Evolutionary conservation across 148 eudicot genomes (phyloP).

Genomic region (Fagopyrum esculentum): DNA sequence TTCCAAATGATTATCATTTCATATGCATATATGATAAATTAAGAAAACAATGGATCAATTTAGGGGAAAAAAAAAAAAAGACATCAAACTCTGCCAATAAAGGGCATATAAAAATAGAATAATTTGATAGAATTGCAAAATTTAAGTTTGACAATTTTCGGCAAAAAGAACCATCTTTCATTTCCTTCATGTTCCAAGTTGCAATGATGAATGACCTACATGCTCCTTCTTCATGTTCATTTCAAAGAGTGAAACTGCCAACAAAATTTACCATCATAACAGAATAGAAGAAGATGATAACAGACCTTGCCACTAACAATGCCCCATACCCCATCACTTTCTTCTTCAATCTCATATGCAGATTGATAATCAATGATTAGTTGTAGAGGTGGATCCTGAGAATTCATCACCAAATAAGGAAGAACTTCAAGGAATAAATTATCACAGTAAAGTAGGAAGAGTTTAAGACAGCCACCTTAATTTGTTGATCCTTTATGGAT

Average conservation of each 20-base stretch:
- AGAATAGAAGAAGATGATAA: conserved; percentile 13
- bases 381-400: conserved; percentile 63
- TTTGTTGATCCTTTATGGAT: conserved; percentile 36
- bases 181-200: background rate
- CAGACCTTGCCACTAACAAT: conserved; percentile 74
- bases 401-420: conserved; percentile 9
- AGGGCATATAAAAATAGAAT: background rate
- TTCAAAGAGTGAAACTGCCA: background rate
- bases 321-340: conserved; percentile 70
- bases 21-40: background rate
- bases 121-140: background rate
- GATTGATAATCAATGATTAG: conserved; percentile 50
- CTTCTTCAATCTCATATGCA: conserved; percentile 58
- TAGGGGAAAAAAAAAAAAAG: background rate
- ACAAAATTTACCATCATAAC: conserved; percentile 1
- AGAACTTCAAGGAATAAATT: background rate
- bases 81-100: background rate
- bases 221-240: background rate
- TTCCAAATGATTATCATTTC: background rate
- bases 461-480: conserved; percentile 39
- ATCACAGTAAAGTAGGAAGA: background rate
- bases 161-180: background rate
- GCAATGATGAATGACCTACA: background rate
- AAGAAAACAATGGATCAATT: background rate
- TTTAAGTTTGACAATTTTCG: background rate